Percentiles rank a stretch among this genome's conserved stretches.
Evolutionary conservation across 2,329 filamentous ascomycete genomes (phyloP).

Genomic region (Metarhizium robertsii): DNA sequence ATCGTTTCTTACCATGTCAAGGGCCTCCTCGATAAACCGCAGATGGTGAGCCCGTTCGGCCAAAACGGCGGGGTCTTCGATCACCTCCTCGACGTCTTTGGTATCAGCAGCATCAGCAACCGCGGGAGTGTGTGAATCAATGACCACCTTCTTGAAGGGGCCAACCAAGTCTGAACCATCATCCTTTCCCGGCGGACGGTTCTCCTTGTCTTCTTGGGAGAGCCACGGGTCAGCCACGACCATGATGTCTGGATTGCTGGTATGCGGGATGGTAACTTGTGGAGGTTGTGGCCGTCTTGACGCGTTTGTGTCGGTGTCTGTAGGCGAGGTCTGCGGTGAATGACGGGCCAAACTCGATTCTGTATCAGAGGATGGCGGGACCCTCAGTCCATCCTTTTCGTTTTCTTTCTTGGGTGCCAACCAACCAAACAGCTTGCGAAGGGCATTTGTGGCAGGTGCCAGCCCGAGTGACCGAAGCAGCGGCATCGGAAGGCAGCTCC

Average conservation of each 20-base stretch:
- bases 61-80: slow-evolving; percentile 18
- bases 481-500: slow-evolving; percentile 11
- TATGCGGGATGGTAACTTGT: not conserved
- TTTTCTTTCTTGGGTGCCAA: slow-evolving; percentile 12
- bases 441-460: slow-evolving; percentile 19
- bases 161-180: slow-evolving; percentile 3
- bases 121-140: slow-evolving; percentile 6
- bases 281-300: not conserved
- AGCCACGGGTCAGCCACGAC: slow-evolving; percentile 8
- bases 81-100: not conserved
- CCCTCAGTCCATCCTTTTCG: not conserved
- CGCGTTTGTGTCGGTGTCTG: slow-evolving; percentile 3
- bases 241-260: not conserved
- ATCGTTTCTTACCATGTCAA: slow-evolving; percentile 61
- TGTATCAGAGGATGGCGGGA: not conserved
- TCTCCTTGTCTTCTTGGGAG: slow-evolving; percentile 19
- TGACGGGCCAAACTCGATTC: not conserved
- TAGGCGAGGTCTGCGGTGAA: slow-evolving; percentile 1
- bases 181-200: slow-evolving; percentile 12
- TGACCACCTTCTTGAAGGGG: slow-evolving; percentile 12
- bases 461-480: slow-evolving; percentile 20
- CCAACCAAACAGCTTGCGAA: slow-evolving; percentile 22
- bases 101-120: not conserved
- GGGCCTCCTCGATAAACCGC: slow-evolving; percentile 73
- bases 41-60: slow-evolving; percentile 25